Evolutionary conservation across 768 basidiomycete species (phyloP), one percentile per base, ranked within the genome.

Genomic region (Suillus placidus): DNA sequence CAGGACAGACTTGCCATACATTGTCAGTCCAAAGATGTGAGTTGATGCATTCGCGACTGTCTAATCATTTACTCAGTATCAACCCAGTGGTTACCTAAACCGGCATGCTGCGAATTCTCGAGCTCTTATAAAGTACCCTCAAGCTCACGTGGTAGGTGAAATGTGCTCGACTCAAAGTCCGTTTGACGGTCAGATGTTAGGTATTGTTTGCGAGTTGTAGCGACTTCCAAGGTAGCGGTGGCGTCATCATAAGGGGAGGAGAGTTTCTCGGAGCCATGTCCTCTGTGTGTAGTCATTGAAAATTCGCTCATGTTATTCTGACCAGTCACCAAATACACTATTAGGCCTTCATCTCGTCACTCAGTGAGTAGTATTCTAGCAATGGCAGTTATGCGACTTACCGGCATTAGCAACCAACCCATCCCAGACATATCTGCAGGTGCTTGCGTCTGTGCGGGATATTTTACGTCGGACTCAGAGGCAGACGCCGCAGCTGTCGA

Each of bases 1-100:
- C 18, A 5, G 23, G 16, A 55, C 47, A 71, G 77, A 77, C 67
- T 64, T 76, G 10, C 75, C 73, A 13, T 75, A 74, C 43, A 69
- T 73, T 16, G 64, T 73, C 64, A 56, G 69, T 64, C 20, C 52
- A 12, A 30, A 18, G 26, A 42, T 20, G 6, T 40, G 26, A 13
- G 1, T 42, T 6, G 18, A 37, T 42, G 16, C 2, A 18, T 30
- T 60, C 26, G n/a, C 0, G 35, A n/a, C 14, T 37, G 7, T 23
- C 30, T 60, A 42, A 42, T 42, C 18, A 32, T 4, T 42, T 54
- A 1, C 18, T n/a, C 30, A 60, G 40, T 42, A 30, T 60, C 40
- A 26, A 60, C 6, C 38, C 40, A 42, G 30, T 42, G 18, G 26
- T 30, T 40, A 26, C 12, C 26, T 13, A 20, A 30, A 20, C 42